Evolutionary conservation across 805 yeast genomes (phyloP).

Genomic region (Isabelozyma pseudorhagii): DNA sequence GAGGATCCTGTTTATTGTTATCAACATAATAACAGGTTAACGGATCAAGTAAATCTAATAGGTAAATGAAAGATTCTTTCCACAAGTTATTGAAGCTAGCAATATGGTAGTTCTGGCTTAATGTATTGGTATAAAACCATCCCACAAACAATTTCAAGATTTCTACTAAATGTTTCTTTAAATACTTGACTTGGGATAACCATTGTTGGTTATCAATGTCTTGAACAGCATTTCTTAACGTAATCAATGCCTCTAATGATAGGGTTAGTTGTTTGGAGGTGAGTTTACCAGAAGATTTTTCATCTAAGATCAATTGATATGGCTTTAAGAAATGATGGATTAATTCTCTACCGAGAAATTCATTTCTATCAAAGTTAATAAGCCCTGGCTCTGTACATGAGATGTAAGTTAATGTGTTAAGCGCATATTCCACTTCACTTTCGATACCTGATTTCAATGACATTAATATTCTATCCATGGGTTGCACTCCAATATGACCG

Average conservation of each 20-base stretch:
- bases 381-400: slow-evolving; percentile 49
- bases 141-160: slow-evolving; percentile 39
- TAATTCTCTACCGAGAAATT: slow-evolving; percentile 40
- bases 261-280: slow-evolving; percentile 18
- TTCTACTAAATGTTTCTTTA: slow-evolving; percentile 45
- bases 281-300: slow-evolving; percentile 10
- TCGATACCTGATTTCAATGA: slow-evolving; percentile 63
- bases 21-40: slow-evolving; percentile 80
- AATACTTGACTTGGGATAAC: slow-evolving; percentile 52
- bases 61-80: slow-evolving; percentile 62
- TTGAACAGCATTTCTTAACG: slow-evolving; percentile 78
- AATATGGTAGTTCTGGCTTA: slow-evolving; percentile 13
- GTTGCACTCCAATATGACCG: slow-evolving; percentile 56
- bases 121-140: slow-evolving; percentile 27
- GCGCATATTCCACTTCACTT: slow-evolving; percentile 70
- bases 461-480: slow-evolving; percentile 64
- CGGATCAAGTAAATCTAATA: slow-evolving; percentile 79
- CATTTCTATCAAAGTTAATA: slow-evolving; percentile 43
- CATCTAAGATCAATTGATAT: slow-evolving; percentile 19
- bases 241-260: slow-evolving; percentile 51
- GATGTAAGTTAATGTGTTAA: slow-evolving; percentile 50
- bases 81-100: slow-evolving; percentile 25
- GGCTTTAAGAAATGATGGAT: slow-evolving; percentile 36
- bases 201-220: slow-evolving; percentile 80
- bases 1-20: slow-evolving; percentile 63